Percentiles rank a stretch among this genome's conserved stretches.
These are phyloP conservation scores for Lagenidium giganteum DNA, from an alignment of 352 stramenopile genomes.

Conservation along the genomic window DNA sequence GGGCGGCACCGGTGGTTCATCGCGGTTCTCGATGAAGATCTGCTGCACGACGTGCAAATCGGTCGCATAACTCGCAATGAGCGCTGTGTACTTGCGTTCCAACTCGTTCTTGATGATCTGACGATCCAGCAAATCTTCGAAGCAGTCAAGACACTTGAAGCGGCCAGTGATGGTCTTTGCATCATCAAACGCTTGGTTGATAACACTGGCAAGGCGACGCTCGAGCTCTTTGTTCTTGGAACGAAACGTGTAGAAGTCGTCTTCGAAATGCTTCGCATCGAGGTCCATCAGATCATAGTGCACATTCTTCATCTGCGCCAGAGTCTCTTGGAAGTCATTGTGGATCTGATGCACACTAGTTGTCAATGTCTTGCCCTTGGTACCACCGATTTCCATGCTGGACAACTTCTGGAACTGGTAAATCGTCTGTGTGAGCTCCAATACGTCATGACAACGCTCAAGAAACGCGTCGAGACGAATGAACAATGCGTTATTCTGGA, in stretches of 20 bases:
- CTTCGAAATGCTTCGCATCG: conserved; percentile 87
- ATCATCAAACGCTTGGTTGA: conserved; percentile 92
- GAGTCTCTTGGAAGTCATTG: conserved; percentile 77
- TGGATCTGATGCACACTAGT: conserved; percentile 88
- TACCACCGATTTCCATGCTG: conserved; percentile 88
- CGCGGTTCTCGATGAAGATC: conserved; percentile 85
- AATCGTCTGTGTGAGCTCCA: conserved; percentile 88
- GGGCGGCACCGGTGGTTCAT: conserved; percentile 78
- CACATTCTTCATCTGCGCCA: conserved; percentile 71
- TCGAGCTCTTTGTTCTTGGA: conserved; percentile 88
- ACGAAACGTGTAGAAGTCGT: conserved; percentile 90
- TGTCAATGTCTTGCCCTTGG: conserved; percentile 90
- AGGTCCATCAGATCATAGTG: conserved; percentile 89
- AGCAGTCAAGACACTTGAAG: conserved; percentile 92
- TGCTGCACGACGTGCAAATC: conserved; percentile 86
- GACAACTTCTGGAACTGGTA: conserved; percentile 86
- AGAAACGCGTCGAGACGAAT: conserved; percentile 87
- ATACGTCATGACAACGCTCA: conserved; percentile 88
- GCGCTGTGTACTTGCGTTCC: conserved; percentile 77
- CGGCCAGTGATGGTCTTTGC: conserved; percentile 78
- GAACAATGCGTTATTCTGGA: conserved; percentile 92
- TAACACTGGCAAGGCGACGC: conserved; percentile 77
- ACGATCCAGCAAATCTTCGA: conserved; percentile 83
- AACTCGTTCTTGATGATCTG: conserved; percentile 87
- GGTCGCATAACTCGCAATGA: conserved; percentile 75